A percentile compares a stretch with the other conserved stretches of the same genome.
Conservation (phyloP, 345 rosid genomes). For the Ceriops zippeliana region DNA sequence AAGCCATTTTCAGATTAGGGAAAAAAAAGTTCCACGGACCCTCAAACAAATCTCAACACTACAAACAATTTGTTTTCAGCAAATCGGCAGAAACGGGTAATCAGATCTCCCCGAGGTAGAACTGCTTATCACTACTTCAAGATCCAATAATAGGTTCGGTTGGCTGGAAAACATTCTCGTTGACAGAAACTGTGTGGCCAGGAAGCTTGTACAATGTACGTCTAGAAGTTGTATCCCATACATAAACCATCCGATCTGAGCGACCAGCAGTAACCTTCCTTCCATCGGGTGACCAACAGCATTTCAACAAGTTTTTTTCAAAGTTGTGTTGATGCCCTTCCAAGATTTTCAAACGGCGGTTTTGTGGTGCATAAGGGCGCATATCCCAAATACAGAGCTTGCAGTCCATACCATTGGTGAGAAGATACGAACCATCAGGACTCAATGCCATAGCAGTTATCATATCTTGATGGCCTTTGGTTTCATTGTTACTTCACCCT, state of each 20-base stretch:
- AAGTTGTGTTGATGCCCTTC: constrained; percentile 99
- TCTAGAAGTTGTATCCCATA: constrained; percentile 93
- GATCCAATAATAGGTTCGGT: constrained; percentile 82
- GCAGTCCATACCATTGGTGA: constrained; percentile 89
- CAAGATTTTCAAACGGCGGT: constrained; percentile 87
- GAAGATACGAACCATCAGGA: constrained; percentile 96
- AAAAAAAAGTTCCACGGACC: too few species aligned
- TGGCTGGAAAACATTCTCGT: constrained; percentile 86
- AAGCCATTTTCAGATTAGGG: too few species aligned
- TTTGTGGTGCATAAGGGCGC: constrained; percentile 96
- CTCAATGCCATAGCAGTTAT: constrained; percentile 89
- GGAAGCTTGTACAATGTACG: constrained; percentile 90
- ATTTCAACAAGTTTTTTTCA: constrained; percentile 85
- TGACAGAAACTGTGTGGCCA: constrained; percentile 87
- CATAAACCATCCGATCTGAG: constrained; percentile 89
- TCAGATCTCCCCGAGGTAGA: constrained; percentile 85
- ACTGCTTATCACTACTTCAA: constrained; percentile 90
- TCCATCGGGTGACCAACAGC: constrained; percentile 94
- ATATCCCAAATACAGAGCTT: constrained; percentile 97
- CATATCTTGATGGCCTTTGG: constrained; percentile 98
- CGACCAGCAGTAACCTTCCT: constrained; percentile 95
- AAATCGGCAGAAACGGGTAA: background rate
- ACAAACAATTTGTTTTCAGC: background rate
- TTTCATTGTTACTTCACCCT: constrained; percentile 85
- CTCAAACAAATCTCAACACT: background rate